These are phyloP conservation scores for Podospora australis DNA, from an alignment of 495 filamentous ascomycete genomes.

Conservation along the genomic window DNA sequence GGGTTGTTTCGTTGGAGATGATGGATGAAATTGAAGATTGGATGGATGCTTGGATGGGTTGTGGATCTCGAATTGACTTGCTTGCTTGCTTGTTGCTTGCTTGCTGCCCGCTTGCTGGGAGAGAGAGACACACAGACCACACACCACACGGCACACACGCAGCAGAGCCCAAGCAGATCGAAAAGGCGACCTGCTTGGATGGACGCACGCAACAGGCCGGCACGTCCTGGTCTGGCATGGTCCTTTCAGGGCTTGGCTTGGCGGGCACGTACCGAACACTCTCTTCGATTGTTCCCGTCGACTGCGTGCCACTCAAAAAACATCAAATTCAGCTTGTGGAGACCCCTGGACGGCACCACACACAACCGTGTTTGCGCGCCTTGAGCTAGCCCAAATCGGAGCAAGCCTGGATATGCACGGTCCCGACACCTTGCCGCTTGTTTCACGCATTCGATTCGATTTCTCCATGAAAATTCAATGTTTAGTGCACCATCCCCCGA, in stretches of 20 bases:
- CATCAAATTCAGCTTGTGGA: too few relatives aligned
- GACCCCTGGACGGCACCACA: neutral
- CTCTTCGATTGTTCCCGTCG: too few relatives aligned
- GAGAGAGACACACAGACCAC: neutral
- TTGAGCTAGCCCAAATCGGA: slow-evolving; percentile 3
- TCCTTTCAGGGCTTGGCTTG: neutral
- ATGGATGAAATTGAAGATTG: slow-evolving; percentile 28
- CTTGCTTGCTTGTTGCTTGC: too few relatives aligned
- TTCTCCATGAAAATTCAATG: slow-evolving; percentile 14
- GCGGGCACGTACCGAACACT: neutral
- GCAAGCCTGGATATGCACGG: neutral
- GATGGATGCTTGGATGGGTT: slow-evolving; percentile 9
- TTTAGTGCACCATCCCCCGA: slow-evolving; percentile 16
- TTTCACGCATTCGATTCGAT: slow-evolving; percentile 10
- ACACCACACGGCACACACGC: neutral
- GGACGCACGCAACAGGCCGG: neutral
- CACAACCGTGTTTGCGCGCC: slow-evolving; percentile 2
- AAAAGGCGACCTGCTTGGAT: neutral
- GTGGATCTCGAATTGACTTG: slow-evolving; percentile 32
- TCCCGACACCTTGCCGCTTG: neutral
- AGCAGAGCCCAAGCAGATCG: neutral
- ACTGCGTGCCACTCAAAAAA: neutral
- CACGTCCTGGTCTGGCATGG: neutral
- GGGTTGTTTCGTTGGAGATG: slow-evolving; percentile 22
- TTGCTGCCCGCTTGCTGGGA: slow-evolving; percentile 1